A percentile compares a stretch with the other conserved stretches of the same genome.
phyloP scores from a whole-genome alignment of 345 rosid species.

The Acer campestre region DNA sequence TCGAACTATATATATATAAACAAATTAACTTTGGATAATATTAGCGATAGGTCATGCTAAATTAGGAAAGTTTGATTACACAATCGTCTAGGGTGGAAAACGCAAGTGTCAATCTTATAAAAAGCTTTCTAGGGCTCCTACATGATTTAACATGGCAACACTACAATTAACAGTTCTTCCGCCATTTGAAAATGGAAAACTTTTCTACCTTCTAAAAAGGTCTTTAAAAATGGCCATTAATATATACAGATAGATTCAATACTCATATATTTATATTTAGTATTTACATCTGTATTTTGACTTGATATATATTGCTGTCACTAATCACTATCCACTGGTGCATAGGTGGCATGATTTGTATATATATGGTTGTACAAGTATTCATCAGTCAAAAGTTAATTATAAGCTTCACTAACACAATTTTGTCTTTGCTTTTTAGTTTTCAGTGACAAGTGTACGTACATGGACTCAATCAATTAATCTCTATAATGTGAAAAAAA shows the following conservation, averaged over 20 bases:
- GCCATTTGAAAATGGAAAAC: too few relatives aligned
- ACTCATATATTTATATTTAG: too few relatives aligned
- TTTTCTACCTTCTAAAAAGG: too few relatives aligned
- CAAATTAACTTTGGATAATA: neutral
- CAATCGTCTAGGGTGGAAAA: neutral
- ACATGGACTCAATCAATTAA: too few relatives aligned
- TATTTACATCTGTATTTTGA: too few relatives aligned
- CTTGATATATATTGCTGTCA: too few relatives aligned
- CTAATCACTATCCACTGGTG: too few relatives aligned
- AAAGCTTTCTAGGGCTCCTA: neutral
- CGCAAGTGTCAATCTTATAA: neutral
- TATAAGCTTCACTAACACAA: neutral
- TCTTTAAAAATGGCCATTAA: too few relatives aligned
- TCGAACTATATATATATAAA: neutral
- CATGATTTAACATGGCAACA: constrained; percentile 29
- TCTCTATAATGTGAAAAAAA: too few relatives aligned
- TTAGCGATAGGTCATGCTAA: neutral
- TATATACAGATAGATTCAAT: too few relatives aligned
- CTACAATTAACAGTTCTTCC: neutral
- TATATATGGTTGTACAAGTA: too few relatives aligned
- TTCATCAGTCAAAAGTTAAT: neutral
- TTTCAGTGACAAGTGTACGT: neutral
- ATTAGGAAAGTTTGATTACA: neutral
- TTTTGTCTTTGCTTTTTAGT: too few relatives aligned
- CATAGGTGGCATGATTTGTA: neutral